phyloP scores from a whole-genome alignment of 1,284 basidiomycete genomes.

The Ganoderma boninense region DNA sequence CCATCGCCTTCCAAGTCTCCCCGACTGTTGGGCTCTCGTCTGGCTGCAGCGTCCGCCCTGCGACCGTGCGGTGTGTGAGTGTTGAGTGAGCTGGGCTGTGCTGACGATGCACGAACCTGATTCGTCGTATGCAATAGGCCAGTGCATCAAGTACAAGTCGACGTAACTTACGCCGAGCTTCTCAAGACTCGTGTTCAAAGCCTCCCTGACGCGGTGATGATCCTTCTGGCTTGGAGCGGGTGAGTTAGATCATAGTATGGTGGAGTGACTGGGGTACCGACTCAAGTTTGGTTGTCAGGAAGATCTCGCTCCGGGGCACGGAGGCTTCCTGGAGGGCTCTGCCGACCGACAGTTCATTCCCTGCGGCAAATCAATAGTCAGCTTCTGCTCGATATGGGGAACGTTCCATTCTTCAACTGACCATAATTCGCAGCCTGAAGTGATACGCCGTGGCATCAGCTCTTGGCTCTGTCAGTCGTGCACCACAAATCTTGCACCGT shows the following conservation, averaged over 20 bases:
- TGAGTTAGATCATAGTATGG: neutral
- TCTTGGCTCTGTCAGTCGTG: neutral
- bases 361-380: conserved; percentile 23
- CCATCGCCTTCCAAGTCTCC: conserved; percentile 35
- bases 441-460: conserved; percentile 33
- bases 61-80: neutral
- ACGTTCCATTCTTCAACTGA: neutral
- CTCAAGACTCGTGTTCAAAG: conserved; percentile 61
- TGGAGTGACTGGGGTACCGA: conserved; percentile 16
- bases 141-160: conserved; percentile 47
- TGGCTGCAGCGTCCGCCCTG: conserved; percentile 25
- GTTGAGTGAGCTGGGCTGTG: neutral
- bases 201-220: conserved; percentile 69
- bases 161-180: conserved; percentile 68
- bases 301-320: conserved; percentile 51
- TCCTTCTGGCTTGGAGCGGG: conserved; percentile 47
- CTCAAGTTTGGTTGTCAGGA: conserved; percentile 51
- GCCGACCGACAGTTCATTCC: conserved; percentile 50
- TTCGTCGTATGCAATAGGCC: conserved; percentile 34
- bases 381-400: neutral
- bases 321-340: conserved; percentile 49
- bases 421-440: conserved; percentile 28
- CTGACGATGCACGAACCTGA: conserved; percentile 33
- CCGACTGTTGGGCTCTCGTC: conserved; percentile 27
- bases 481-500: conserved; percentile 2